These are phyloP conservation scores for Diutina neorugosa DNA, from an alignment of 1,139 yeast species.

Conservation along the genomic window DNA sequence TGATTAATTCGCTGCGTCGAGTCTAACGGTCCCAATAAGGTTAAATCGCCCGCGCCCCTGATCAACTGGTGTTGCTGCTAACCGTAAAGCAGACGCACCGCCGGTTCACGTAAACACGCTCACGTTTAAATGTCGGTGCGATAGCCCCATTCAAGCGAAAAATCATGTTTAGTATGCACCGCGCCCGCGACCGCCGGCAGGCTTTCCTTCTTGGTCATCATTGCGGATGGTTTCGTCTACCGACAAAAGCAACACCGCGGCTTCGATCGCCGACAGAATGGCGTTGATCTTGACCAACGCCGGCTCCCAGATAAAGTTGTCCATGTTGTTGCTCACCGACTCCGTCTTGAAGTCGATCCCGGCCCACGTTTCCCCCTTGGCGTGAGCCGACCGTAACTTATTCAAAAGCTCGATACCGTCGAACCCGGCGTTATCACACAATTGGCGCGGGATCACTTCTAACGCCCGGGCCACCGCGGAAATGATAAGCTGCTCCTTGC, in stretches of 20 bases:
- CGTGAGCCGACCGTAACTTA: constrained; percentile 84
- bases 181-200: constrained; percentile 9
- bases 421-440: constrained; percentile 96
- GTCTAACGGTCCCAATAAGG: not conserved
- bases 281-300: constrained; percentile 90
- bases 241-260: constrained; percentile 80
- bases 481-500: constrained; percentile 87
- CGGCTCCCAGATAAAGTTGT: constrained; percentile 94
- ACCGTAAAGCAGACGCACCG: not conserved
- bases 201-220: constrained; percentile 8
- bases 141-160: not conserved
- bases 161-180: constrained; percentile 8
- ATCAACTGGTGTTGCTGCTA: not conserved
- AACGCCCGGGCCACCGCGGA: constrained; percentile 89
- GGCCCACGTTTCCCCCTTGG: constrained; percentile 82
- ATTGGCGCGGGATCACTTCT: constrained; percentile 92
- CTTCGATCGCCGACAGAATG: constrained; percentile 94
- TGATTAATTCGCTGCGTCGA: not conserved
- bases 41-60: not conserved
- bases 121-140: not conserved
- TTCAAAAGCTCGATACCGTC: constrained; percentile 91
- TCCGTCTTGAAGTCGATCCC: constrained; percentile 90
- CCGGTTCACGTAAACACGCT: not conserved
- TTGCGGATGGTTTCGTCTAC: constrained; percentile 87
- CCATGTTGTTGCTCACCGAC: constrained; percentile 72